Evolutionary conservation across 1,284 basidiomycete species (phyloP).

Genomic region (Boletus sp.): DNA sequence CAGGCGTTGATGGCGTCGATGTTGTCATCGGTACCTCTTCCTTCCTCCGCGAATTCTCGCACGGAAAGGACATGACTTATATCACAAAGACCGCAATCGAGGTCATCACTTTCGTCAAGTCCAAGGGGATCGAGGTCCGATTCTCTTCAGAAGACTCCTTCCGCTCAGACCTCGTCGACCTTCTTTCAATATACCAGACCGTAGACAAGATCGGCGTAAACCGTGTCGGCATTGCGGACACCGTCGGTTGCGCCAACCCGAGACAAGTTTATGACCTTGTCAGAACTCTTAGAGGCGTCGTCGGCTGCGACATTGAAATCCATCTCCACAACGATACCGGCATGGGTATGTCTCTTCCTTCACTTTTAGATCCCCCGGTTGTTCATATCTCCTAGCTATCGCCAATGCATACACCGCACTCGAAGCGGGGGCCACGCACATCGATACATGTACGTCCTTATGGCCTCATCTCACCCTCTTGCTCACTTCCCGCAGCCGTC

Average conservation of each 20-base stretch:
- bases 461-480: background rate
- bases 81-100: constrained; percentile 99
- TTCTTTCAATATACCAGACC: constrained; percentile 98
- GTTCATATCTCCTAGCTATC: constrained; percentile 61
- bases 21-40: constrained; percentile 99
- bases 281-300: constrained; percentile 92
- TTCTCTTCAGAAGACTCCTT: constrained; percentile 99
- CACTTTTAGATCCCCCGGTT: background rate
- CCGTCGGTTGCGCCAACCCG: constrained; percentile 98
- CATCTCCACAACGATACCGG: constrained; percentile 99
- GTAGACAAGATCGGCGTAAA: constrained; percentile 99
- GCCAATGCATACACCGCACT: constrained; percentile 98
- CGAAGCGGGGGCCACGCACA: constrained; percentile 98
- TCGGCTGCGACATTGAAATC: constrained; percentile 95
- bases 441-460: constrained; percentile 80
- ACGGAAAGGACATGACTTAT: constrained; percentile 99
- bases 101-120: constrained; percentile 99
- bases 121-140: constrained; percentile 98
- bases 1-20: constrained; percentile 97
- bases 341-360: constrained; percentile 51
- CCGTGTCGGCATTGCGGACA: constrained; percentile 98
- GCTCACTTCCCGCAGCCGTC: constrained; percentile 46
- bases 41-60: constrained; percentile 98
- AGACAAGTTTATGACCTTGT: constrained; percentile 99
- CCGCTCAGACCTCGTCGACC: constrained; percentile 98